Evolutionary conservation across 2,329 filamentous ascomycete genomes (phyloP), one percentile per base, ranked within the genome.

Genomic region (Aspergillus fumigatiaffinis): DNA sequence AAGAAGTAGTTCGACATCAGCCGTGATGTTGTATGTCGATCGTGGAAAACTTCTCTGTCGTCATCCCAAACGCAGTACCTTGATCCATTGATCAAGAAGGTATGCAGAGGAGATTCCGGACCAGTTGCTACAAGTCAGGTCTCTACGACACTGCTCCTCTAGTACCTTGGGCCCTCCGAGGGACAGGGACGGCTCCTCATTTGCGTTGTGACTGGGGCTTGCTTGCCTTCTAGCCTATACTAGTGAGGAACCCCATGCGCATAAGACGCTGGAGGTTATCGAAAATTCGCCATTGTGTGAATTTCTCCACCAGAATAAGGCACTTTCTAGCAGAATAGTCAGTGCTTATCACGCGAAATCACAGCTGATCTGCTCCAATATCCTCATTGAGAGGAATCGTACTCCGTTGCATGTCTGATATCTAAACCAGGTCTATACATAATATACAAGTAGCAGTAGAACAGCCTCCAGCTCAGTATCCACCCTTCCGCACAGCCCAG

Each of bases 401-500:
- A 44, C 21, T 20, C 20, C 12, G 21, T 23, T 8, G 4, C 32
- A 3, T 35, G 12, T 35, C 12, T 25, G 41, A 21, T 21, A 21
- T 8, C 41, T 9, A 20, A 44, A 9, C 9, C 21, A 47, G 23
- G 12, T 47, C 44, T 47, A 25, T 26, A 14, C 44, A 23, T 47
- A 47, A 23, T 14, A 25, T 47, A 47, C 44, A 47, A 47, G 21
- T 47, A 47, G 21, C 44, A 21, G 25, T 23, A 25, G 1, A 3
- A 14, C 12, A 35, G 17, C 12, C 32, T 17, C 44, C 12, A 25
- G 20, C 12, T 14, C n/a, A 23, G 21, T 23, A 71, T 50, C 69
- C 28, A 26, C 75, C 77, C 71, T 79, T 88, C 76, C 87, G 84
- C 47, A 96, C 87, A 8, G 85, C 94, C 73, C 97, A 96, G 75